Base-by-base conservation (phyloP, 495 filamentous ascomycete genomes). In the Acidomyces sp. region DNA sequence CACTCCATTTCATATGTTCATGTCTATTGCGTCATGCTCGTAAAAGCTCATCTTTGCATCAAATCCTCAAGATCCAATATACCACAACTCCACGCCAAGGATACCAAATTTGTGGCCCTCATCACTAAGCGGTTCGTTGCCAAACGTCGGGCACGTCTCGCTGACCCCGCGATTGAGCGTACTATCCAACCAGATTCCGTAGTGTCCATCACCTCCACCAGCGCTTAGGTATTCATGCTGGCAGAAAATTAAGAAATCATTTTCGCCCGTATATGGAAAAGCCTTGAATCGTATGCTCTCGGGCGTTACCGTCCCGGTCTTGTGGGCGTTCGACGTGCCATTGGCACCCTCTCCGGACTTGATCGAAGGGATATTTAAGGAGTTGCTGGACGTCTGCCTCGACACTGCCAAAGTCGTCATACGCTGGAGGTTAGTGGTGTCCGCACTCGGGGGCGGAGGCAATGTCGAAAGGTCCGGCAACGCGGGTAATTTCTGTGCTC, bases 191-290 rank as follows among this genome's bases (percentile, higher is more conserved):
- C 92, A 96, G 2, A 97, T 64, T 6, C 90, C 90, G 56, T 84
- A 96, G 46, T 76, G 80, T 9, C 92, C 88, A 55, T 94, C 88
- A 6, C 76, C 80, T 40, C 79, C 92, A 34, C 85, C 87, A 23
- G 86, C 86, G 54, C 78, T 85, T 29, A 97, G 59, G 55, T 78
- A 96, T n/a, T 75, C 72, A 18, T 71, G 67, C 57, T 94, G 84
- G 63, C 88, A 96, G 49, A 88, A 79, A 50, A 95, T 92, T 67
- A 90, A 78, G 57, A 94, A 94, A 58, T 96, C 90, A 60, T 97
- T 97, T 12, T 88, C 73, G 5, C 90, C 90, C 45, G 80, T 87
- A 54, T 95, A 96, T 0, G 86, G 87, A 57, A 95, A 97, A 0
- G 88, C 88, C 60, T 94, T 93, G 70, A 97, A 96, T 5, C 85